Percentiles rank a stretch among this genome's conserved stretches.
These are phyloP conservation scores for Mycena pura DNA, from an alignment of 768 basidiomycete species.

Conservation along the genomic window DNA sequence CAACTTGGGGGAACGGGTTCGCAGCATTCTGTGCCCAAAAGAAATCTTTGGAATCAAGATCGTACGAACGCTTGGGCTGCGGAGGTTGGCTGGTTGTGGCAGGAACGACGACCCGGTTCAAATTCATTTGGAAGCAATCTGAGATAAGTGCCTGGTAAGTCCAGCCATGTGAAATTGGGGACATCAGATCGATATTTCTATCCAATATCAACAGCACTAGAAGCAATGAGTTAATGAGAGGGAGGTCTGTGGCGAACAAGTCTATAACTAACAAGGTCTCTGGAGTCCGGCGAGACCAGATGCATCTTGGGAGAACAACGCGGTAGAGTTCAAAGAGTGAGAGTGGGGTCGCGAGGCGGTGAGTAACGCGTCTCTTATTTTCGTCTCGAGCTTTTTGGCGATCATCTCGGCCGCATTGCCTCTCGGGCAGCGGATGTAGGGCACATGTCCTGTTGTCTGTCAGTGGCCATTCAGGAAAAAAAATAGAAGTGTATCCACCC, in stretches of 20 bases:
- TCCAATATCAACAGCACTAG: constrained; percentile 93
- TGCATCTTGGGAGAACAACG: constrained; percentile 80
- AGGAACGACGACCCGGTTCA: constrained; percentile 91
- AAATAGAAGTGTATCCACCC: constrained; percentile 58
- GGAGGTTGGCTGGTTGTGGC: constrained; percentile 59
- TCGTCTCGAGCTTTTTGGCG: constrained; percentile 93
- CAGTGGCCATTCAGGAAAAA: neutral
- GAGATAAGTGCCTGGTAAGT: constrained; percentile 98
- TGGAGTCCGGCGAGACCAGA: constrained; percentile 87
- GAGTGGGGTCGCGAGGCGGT: constrained; percentile 68
- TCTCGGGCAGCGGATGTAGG: constrained; percentile 91
- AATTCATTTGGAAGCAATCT: constrained; percentile 95
- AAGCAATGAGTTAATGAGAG: constrained; percentile 19
- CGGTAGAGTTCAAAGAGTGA: constrained; percentile 46
- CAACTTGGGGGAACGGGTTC: constrained; percentile 97
- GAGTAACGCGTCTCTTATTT: constrained; percentile 85
- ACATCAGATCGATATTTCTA: constrained; percentile 91
- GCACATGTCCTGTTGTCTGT: constrained; percentile 73
- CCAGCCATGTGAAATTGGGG: constrained; percentile 96
- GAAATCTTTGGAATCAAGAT: constrained; percentile 97
- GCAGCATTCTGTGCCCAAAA: constrained; percentile 98
- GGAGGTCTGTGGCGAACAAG: neutral
- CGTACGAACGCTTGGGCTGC: constrained; percentile 72
- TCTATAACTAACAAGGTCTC: constrained; percentile 72
- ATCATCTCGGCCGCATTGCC: constrained; percentile 99